A percentile compares a stretch with the other conserved stretches of the same genome.
Evolutionary conservation across 2,329 filamentous ascomycete genomes (phyloP).

Genomic region (Metarhizium sp.): DNA sequence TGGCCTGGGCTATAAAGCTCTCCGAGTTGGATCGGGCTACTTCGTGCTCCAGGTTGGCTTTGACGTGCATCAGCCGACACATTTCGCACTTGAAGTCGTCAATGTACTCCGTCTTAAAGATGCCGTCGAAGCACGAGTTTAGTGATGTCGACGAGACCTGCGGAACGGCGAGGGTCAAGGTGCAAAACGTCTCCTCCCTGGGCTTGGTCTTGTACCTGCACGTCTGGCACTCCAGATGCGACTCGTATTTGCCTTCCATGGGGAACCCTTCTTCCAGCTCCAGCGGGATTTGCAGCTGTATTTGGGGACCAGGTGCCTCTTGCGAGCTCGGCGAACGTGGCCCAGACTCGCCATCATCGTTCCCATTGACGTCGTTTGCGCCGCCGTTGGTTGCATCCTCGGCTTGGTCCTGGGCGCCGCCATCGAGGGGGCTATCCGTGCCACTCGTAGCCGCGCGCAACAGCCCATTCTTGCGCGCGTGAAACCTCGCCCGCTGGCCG

Average conservation of each 20-base stretch:
- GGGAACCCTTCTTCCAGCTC: conserved; percentile 69
- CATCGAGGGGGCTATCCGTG: not conserved
- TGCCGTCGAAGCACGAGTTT: conserved; percentile 81
- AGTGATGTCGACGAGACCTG: conserved; percentile 73
- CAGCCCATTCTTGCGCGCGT: conserved; percentile 32
- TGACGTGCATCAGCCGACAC: conserved; percentile 77
- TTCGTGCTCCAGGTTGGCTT: conserved; percentile 53
- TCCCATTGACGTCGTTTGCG: conserved; percentile 5
- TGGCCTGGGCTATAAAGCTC: conserved; percentile 39
- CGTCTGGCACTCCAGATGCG: conserved; percentile 86
- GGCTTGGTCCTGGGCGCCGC: not conserved
- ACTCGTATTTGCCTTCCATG: conserved; percentile 84
- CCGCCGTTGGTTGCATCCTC: conserved; percentile 10
- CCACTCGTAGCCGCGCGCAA: conserved; percentile 7
- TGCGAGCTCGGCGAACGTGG: not conserved
- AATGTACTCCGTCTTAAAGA: conserved; percentile 92
- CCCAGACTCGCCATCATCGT: not conserved
- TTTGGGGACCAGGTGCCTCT: not conserved
- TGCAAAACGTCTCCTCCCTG: conserved; percentile 77
- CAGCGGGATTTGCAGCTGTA: conserved; percentile 13
- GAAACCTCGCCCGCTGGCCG: conserved; percentile 60
- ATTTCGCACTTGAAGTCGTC: conserved; percentile 95
- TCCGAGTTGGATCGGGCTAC: conserved; percentile 44
- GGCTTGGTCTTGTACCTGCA: conserved; percentile 86
- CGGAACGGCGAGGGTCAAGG: conserved; percentile 84